Percentiles rank a stretch among this genome's conserved stretches.
These are phyloP conservation scores for Cladosporium phlei DNA, from an alignment of 2,329 filamentous ascomycete genomes.

Conservation along the genomic window DNA sequence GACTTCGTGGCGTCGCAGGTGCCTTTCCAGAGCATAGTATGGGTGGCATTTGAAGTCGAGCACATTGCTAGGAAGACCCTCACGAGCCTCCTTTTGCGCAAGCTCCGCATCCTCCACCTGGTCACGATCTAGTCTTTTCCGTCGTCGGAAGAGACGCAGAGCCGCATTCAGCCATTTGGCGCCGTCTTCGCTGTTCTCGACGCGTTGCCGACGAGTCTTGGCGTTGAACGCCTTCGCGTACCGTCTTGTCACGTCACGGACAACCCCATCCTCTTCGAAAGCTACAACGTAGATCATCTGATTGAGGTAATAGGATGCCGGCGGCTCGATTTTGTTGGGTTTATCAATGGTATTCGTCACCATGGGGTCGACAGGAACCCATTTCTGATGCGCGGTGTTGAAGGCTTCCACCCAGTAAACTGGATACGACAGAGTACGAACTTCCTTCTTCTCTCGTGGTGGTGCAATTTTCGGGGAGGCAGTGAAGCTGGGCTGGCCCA, in stretches of 20 bases:
- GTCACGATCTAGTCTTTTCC: slow-evolving; percentile 58
- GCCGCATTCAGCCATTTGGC: slow-evolving; percentile 52
- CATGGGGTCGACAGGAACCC: slow-evolving; percentile 81
- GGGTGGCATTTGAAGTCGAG: slow-evolving; percentile 40
- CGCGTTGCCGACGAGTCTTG: slow-evolving; percentile 76
- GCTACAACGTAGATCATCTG: slow-evolving; percentile 77
- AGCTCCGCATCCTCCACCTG: slow-evolving; percentile 80
- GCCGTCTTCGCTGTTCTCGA: slow-evolving; percentile 62
- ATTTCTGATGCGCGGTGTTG: slow-evolving; percentile 80
- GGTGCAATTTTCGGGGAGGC: slow-evolving; percentile 7
- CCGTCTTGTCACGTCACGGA: slow-evolving; percentile 77
- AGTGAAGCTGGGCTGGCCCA: slow-evolving; percentile 30
- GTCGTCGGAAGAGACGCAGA: slow-evolving; percentile 42
- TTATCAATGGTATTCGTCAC: slow-evolving; percentile 77
- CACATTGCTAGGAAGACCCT: slow-evolving; percentile 50
- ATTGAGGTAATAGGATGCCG: slow-evolving; percentile 70
- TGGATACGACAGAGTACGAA: slow-evolving; percentile 70
- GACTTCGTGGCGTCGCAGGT: slow-evolving; percentile 78
- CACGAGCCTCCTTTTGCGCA: slow-evolving; percentile 62
- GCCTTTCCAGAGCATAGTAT: slow-evolving; percentile 68
- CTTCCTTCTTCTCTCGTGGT: slow-evolving; percentile 35
- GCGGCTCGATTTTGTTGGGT: slow-evolving; percentile 73
- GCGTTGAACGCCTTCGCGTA: slow-evolving; percentile 87
- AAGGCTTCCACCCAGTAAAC: slow-evolving; percentile 95
- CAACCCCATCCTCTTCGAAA: slow-evolving; percentile 74